These are phyloP conservation scores for Corynespora cassiicola DNA, from an alignment of 2,329 filamentous ascomycete genomes.

Conservation along the genomic window DNA sequence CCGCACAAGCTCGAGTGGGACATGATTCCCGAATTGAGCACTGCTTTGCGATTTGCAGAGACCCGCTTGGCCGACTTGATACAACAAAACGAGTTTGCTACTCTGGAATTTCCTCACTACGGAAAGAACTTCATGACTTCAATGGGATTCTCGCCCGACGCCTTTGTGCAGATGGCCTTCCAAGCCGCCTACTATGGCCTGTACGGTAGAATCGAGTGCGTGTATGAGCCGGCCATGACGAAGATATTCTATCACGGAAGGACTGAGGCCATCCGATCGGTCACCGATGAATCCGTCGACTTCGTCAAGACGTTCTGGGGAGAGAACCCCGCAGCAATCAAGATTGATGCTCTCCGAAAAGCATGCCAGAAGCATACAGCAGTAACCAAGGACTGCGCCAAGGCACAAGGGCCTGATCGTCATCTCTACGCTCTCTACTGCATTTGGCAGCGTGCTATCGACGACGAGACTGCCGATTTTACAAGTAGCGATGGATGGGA, in stretches of 20 bases:
- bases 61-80: conserved; percentile 93
- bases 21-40: conserved; percentile 88
- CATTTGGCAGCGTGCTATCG: conserved; percentile 89
- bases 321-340: conserved; percentile 80
- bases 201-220: conserved; percentile 91
- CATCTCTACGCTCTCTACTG: conserved; percentile 94
- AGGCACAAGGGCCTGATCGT: conserved; percentile 88
- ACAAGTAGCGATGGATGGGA: conserved; percentile 62
- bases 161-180: conserved; percentile 98
- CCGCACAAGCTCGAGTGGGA: conserved; percentile 98
- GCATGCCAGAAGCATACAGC: conserved; percentile 84
- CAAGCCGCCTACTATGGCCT: conserved; percentile 97
- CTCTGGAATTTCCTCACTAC: conserved; percentile 85
- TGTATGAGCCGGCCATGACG: conserved; percentile 98
- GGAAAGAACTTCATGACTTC: conserved; percentile 98
- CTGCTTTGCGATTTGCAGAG: conserved; percentile 93
- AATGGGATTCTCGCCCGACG: conserved; percentile 95
- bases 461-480: conserved; percentile 68
- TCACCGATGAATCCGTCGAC: conserved; percentile 81
- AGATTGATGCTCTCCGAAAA: conserved; percentile 83
- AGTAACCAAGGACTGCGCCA: conserved; percentile 83
- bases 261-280: conserved; percentile 89
- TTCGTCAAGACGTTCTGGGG: conserved; percentile 96
- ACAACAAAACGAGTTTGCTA: conserved; percentile 94
- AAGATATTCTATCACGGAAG: conserved; percentile 92